Evolutionary conservation across 805 yeast species (phyloP).

Genomic region (Candida koratica): DNA sequence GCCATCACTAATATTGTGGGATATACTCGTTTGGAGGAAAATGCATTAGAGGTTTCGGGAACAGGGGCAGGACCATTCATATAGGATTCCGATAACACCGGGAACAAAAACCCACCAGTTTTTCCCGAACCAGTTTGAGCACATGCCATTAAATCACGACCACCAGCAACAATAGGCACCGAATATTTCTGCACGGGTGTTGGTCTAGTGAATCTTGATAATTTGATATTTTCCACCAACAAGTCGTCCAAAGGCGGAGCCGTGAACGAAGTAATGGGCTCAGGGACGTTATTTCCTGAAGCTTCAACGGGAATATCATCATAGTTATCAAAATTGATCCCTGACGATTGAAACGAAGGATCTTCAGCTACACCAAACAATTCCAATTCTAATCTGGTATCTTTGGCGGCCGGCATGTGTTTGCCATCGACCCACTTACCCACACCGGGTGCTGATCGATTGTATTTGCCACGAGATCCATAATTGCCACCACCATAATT

Average conservation of each 20-base stretch:
- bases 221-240: constrained; percentile 78
- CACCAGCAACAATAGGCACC: constrained; percentile 82
- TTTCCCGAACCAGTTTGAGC: constrained; percentile 99
- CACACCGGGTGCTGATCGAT: constrained; percentile 45
- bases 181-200: constrained; percentile 96
- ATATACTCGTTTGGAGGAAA: constrained; percentile 71
- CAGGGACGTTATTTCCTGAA: constrained; percentile 91
- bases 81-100: constrained; percentile 89
- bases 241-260: constrained; percentile 87
- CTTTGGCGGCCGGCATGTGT: constrained; percentile 76
- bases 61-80: constrained; percentile 76
- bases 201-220: constrained; percentile 91
- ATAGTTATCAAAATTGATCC: constrained; percentile 97
- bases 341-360: constrained; percentile 79
- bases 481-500: constrained; percentile 17
- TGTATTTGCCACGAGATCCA: constrained; percentile 22
- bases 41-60: constrained; percentile 45
- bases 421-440: constrained; percentile 87
- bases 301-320: constrained; percentile 99
- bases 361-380: constrained; percentile 80
- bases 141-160: constrained; percentile 95
- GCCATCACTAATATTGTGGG: constrained; percentile 96
- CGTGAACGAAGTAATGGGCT: constrained; percentile 82
- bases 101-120: constrained; percentile 99
- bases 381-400: constrained; percentile 68